These are phyloP conservation scores for Claviceps maximensis DNA, from an alignment of 2,329 filamentous ascomycete genomes.

Conservation along the genomic window DNA sequence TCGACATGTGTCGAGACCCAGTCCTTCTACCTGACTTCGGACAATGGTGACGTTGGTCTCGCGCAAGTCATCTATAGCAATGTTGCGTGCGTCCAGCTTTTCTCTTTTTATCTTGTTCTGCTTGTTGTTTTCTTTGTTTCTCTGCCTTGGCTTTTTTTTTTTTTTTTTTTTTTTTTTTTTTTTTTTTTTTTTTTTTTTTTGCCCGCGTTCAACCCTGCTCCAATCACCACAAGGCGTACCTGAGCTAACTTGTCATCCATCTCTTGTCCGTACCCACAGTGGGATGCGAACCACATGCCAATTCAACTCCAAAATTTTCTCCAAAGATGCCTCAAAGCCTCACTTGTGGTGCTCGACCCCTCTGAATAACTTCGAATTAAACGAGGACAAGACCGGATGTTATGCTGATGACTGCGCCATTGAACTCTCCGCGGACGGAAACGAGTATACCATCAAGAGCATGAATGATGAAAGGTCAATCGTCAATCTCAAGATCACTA, in stretches of 20 bases:
- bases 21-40: slow-evolving; percentile 79
- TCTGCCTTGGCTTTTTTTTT: neutral
- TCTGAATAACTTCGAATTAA: slow-evolving; percentile 69
- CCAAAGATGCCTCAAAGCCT: slow-evolving; percentile 55
- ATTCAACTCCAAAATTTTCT: slow-evolving; percentile 91
- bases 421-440: slow-evolving; percentile 75
- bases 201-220: neutral
- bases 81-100: slow-evolving; percentile 55
- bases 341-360: slow-evolving; percentile 76
- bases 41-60: slow-evolving; percentile 64
- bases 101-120: neutral
- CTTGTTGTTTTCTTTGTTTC: neutral
- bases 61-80: slow-evolving; percentile 96
- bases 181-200: neutral
- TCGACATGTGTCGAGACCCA: slow-evolving; percentile 89
- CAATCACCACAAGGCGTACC: neutral
- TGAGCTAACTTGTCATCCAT: neutral
- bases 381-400: slow-evolving; percentile 69
- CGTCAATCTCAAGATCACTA: slow-evolving; percentile 75
- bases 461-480: slow-evolving; percentile 67
- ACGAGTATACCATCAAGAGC: slow-evolving; percentile 78
- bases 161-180: slow-evolving; percentile 1
- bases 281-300: slow-evolving; percentile 83
- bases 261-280: slow-evolving; percentile 31
- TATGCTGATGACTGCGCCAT: slow-evolving; percentile 76